These are phyloP conservation scores for Ustilago lituana DNA, from an alignment of 1,284 basidiomycete species.

Conservation along the genomic window DNA sequence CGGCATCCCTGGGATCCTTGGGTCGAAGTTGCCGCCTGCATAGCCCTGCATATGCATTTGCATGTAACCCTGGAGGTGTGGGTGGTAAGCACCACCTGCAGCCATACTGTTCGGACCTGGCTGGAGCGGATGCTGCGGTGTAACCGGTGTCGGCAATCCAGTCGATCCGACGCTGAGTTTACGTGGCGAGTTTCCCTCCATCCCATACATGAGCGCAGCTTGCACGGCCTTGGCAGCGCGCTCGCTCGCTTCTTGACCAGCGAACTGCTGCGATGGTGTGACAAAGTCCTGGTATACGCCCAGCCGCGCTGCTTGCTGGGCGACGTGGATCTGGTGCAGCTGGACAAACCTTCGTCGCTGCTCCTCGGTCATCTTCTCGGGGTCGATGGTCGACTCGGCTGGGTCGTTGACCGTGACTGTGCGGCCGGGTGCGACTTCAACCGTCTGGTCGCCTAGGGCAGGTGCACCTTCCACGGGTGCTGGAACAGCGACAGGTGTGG, in stretches of 20 bases:
- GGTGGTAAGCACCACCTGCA: slow-evolving; percentile 4
- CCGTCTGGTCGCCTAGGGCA: slow-evolving; percentile 2
- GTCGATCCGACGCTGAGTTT: slow-evolving; percentile 39
- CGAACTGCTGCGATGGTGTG: slow-evolving; percentile 43
- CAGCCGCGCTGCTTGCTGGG: slow-evolving; percentile 35
- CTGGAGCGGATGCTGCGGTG: slow-evolving; percentile 45
- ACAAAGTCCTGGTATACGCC: slow-evolving; percentile 51
- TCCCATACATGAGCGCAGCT: slow-evolving; percentile 51
- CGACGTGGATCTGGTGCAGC: slow-evolving; percentile 46
- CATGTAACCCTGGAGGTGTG: slow-evolving; percentile 8
- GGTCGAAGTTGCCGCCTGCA: slow-evolving; percentile 17
- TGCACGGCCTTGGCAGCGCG: slow-evolving; percentile 48
- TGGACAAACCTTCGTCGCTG: slow-evolving; percentile 39
- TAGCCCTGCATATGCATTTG: slow-evolving; percentile 19
- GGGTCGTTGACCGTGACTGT: slow-evolving; percentile 31
- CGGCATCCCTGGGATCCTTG: slow-evolving; percentile 31
- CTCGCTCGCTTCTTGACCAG: slow-evolving; percentile 47
- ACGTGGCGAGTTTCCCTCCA: slow-evolving; percentile 45
- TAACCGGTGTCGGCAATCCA: slow-evolving; percentile 43
- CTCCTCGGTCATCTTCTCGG: slow-evolving; percentile 41
- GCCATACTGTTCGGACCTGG: slow-evolving; percentile 27
- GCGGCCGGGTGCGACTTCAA: slow-evolving; percentile 17
- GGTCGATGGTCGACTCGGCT: slow-evolving; percentile 25
- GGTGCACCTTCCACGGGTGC: slow-evolving; percentile 3
- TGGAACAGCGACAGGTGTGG: slow-evolving; percentile 44